phyloP scores from a whole-genome alignment of 1,284 basidiomycete genomes.

The Schizopora paradoxa region DNA sequence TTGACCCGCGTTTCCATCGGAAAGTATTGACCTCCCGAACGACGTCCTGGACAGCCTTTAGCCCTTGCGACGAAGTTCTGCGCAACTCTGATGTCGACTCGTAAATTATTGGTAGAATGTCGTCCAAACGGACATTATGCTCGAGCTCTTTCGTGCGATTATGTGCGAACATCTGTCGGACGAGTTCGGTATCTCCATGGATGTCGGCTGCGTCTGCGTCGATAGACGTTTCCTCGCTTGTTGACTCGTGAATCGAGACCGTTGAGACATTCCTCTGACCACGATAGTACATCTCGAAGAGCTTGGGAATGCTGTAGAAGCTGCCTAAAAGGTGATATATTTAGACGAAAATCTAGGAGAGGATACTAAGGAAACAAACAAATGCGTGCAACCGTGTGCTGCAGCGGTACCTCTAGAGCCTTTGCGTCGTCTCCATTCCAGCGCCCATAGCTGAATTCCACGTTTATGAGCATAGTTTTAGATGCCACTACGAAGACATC shows the following conservation, averaged over 20 bases:
- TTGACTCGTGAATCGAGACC: no score
- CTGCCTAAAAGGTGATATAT: no score
- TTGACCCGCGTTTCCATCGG: slow-evolving; percentile 35
- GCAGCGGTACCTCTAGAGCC: slow-evolving; percentile 39
- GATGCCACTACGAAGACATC: slow-evolving; percentile 21
- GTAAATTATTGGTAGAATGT: slow-evolving; percentile 46
- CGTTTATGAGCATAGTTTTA: slow-evolving; percentile 33
- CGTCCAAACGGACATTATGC: slow-evolving; percentile 36
- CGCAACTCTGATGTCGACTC: slow-evolving; percentile 41
- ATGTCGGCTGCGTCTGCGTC: slow-evolving; percentile 5
- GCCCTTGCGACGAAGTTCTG: slow-evolving; percentile 30
- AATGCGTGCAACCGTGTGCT: slow-evolving; percentile 36
- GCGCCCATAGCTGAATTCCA: slow-evolving; percentile 50
- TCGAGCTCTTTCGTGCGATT: slow-evolving; percentile 31
- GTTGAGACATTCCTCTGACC: slow-evolving; percentile 3
- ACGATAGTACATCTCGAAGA: slow-evolving; percentile 11
- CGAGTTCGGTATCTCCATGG: slow-evolving; percentile 35
- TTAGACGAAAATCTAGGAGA: no score
- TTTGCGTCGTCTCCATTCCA: slow-evolving; percentile 50
- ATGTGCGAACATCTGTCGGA: slow-evolving; percentile 34
- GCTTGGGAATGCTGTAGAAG: slow-evolving; percentile 25
- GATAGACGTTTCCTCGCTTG: no score
- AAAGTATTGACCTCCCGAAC: slow-evolving; percentile 42
- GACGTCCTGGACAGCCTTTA: slow-evolving; percentile 32
- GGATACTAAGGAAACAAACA: slow-evolving; percentile 31